Evolutionary conservation across 2,329 filamentous ascomycete genomes (phyloP).

Genomic region (Talaromyces sp.): DNA sequence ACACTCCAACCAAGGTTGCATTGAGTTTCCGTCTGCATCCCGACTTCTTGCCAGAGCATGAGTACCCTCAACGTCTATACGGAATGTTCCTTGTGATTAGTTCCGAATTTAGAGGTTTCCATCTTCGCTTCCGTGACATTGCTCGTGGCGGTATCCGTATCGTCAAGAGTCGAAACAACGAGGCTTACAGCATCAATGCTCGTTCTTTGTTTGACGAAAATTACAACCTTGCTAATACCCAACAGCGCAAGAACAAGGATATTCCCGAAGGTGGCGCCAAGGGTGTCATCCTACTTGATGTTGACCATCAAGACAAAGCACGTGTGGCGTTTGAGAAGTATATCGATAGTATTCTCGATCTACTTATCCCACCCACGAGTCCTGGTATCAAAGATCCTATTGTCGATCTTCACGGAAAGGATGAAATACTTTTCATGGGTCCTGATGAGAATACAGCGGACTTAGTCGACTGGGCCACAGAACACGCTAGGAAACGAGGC

Average conservation of each 20-base stretch:
- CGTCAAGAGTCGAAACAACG: conserved; percentile 94
- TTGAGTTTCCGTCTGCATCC: conserved; percentile 88
- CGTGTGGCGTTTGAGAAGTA: conserved; percentile 97
- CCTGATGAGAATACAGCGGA: conserved; percentile 98
- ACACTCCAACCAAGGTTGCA: conserved; percentile 97
- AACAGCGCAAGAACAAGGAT: conserved; percentile 99
- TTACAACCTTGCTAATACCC: conserved; percentile 95
- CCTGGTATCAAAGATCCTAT: conserved; percentile 99
- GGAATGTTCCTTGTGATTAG: conserved; percentile 99
- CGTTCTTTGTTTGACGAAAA: conserved; percentile 97
- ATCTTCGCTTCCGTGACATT: conserved; percentile 95
- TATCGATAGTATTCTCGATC: conserved; percentile 96
- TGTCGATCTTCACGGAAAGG: conserved; percentile 88
- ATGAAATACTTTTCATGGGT: conserved; percentile 98
- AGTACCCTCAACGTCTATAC: conserved; percentile 90
- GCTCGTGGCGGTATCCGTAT: conserved; percentile 96
- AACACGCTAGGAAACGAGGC: conserved; percentile 80
- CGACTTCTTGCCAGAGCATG: conserved; percentile 78
- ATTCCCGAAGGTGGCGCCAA: conserved; percentile 98
- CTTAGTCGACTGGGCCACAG: conserved; percentile 96
- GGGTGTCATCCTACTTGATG: conserved; percentile 91
- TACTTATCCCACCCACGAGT: conserved; percentile 81
- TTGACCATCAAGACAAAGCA: conserved; percentile 89
- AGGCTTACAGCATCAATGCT: conserved; percentile 94
- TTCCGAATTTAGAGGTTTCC: conserved; percentile 94